Evolutionary conservation across 1,139 yeast species (phyloP).

Genomic region (Diutina sp.): DNA sequence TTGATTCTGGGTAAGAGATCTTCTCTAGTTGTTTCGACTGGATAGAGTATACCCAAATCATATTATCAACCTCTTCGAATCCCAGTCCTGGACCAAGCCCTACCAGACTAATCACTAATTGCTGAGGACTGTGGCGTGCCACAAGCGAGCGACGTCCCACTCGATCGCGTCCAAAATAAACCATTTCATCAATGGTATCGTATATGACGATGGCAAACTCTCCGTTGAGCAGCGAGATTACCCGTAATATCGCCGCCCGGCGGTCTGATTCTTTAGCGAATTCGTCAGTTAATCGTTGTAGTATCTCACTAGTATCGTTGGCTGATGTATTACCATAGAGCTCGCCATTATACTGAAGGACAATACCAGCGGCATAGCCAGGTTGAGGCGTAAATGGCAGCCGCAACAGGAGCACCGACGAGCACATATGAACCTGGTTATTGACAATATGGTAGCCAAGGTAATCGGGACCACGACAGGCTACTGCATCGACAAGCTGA

Average conservation of each 20-base stretch:
- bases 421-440: slow-evolving; percentile 24
- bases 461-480: background rate
- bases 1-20: slow-evolving; percentile 9
- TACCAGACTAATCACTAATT: slow-evolving; percentile 35
- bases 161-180: slow-evolving; percentile 76
- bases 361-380: slow-evolving; percentile 11
- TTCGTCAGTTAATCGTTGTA: slow-evolving; percentile 9
- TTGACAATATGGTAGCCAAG: background rate
- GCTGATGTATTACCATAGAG: slow-evolving; percentile 42
- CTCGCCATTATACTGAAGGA: slow-evolving; percentile 80
- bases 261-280: background rate
- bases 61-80: slow-evolving; percentile 17
- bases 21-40: slow-evolving; percentile 2
- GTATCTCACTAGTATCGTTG: slow-evolving; percentile 23
- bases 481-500: background rate
- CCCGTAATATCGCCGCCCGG: slow-evolving; percentile 5
- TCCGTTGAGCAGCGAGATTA: slow-evolving; percentile 29
- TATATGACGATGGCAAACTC: slow-evolving; percentile 64
- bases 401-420: slow-evolving; percentile 71
- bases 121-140: slow-evolving; percentile 15
- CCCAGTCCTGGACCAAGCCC: slow-evolving; percentile 10
- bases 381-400: slow-evolving; percentile 76
- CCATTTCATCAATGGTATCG: slow-evolving; percentile 19
- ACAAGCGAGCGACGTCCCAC: slow-evolving; percentile 73
- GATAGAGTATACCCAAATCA: slow-evolving; percentile 30